Conservation (phyloP, 176 grass and related monocot genomes). For the Stipa capillata region DNA sequence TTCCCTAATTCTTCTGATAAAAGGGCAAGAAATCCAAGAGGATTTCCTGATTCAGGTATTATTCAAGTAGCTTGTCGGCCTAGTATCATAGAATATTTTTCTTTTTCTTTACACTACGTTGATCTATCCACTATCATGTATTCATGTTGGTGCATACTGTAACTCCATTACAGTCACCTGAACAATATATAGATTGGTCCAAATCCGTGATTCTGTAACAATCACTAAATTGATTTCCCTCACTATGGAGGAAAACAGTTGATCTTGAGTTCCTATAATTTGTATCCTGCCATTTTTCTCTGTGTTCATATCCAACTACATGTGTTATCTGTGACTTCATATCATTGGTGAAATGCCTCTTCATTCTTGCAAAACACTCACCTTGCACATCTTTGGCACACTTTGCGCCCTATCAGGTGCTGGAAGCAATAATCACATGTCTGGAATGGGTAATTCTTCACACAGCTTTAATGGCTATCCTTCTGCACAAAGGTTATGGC, state of each 20-base stretch:
- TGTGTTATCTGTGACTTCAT: slow-evolving; percentile 15
- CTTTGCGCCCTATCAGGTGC: slow-evolving; percentile 87
- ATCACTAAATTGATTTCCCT: neutral
- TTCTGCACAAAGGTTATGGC: slow-evolving; percentile 98
- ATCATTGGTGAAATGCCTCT: slow-evolving; percentile 3
- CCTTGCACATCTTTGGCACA: slow-evolving; percentile 87
- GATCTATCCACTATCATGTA: neutral
- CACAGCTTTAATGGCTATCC: slow-evolving; percentile 92
- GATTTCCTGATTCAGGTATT: slow-evolving; percentile 66
- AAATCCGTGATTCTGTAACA: slow-evolving; percentile 6
- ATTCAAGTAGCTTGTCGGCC: neutral
- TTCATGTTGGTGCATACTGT: neutral
- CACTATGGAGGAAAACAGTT: neutral
- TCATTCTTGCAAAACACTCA: slow-evolving; percentile 56
- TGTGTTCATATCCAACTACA: neutral
- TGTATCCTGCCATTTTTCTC: neutral
- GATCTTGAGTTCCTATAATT: neutral
- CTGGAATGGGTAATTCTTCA: slow-evolving; percentile 90
- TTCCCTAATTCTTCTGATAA: slow-evolving; percentile 37
- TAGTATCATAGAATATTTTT: neutral
- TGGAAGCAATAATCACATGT: slow-evolving; percentile 96
- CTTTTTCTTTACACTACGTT: neutral
- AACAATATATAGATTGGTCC: neutral
- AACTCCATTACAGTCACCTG: neutral
- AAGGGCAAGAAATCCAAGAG: slow-evolving; percentile 49